A percentile compares a stretch with the other conserved stretches of the same genome.
Evolutionary conservation across 495 filamentous ascomycete species (phyloP).

Genomic region (Patellaria atrata): DNA sequence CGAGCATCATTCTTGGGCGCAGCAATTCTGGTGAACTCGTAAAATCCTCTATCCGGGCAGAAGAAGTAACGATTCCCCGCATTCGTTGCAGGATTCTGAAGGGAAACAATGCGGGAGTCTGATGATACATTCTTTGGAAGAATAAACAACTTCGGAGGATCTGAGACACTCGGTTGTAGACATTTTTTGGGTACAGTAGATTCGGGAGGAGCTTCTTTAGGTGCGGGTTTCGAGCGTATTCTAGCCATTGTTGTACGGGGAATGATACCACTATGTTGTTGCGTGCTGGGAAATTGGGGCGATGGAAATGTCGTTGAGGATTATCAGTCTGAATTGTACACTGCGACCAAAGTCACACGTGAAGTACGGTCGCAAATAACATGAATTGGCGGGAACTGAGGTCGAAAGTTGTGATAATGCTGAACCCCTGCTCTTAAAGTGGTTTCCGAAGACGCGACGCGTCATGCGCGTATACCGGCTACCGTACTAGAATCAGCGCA

Average conservation of each 20-base stretch:
- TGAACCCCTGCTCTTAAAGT: too few relatives aligned
- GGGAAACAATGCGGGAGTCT: constrained; percentile 54
- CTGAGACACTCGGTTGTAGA: constrained; percentile 16
- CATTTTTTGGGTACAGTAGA: constrained; percentile 2
- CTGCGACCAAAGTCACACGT: too few relatives aligned
- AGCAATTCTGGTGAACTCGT: constrained; percentile 70
- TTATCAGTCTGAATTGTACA: too few relatives aligned
- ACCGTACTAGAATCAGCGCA: too few relatives aligned
- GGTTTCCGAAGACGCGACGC: too few relatives aligned
- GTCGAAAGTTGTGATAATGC: too few relatives aligned
- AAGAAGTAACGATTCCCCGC: constrained; percentile 59
- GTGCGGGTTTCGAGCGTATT: constrained; percentile 19
- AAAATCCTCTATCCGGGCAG: constrained; percentile 65
- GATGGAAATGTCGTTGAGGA: too few relatives aligned
- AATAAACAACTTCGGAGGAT: constrained; percentile 59
- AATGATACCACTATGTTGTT: background rate
- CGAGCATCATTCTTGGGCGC: constrained; percentile 43
- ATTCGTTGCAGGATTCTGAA: constrained; percentile 61
- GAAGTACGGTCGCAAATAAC: too few relatives aligned
- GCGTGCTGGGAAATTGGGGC: background rate
- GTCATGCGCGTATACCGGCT: too few relatives aligned
- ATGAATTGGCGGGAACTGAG: too few relatives aligned
- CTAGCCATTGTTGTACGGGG: constrained; percentile 11
- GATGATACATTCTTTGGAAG: constrained; percentile 52
- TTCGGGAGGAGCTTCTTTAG: constrained; percentile 5